Evolutionary conservation across 2,329 filamentous ascomycete species (phyloP), one percentile per base, ranked within the genome.

Genomic region (Bipolaris sorokiniana): DNA sequence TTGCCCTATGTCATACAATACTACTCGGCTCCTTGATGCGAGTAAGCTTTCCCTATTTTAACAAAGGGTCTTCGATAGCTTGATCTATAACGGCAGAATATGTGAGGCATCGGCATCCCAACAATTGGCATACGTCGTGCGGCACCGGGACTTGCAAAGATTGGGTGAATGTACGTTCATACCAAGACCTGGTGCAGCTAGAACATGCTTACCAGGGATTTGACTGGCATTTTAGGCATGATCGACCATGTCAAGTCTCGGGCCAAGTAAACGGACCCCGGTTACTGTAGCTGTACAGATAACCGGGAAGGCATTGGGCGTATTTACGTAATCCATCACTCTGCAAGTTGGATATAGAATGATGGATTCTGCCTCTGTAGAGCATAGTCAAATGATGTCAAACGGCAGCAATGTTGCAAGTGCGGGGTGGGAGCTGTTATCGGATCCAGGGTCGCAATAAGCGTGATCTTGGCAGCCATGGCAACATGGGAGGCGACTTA

Each of bases 381-480:
- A 52, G 6, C 3, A 15, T 31, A 48, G 31, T 22, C 22, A 22
- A 23, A 52, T 54, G 50, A 54, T 54, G 54, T 48, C 37, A 57
- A 38, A 26, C 11, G 42, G 34, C 28, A 44, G 16, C 47, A 44
- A 22, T 31, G 54, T 28, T 48, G 44, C 41, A 37, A 57, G 38
- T 42, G 54, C 50, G 54, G 54, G 54, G 54, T 44, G 31, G 15
- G 37, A 45, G 44, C 50, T 54, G 44, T 49, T 57, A 53, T 54
- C 50, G 37, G 28, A 36, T 18, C 15, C 22, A 47, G 18, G 23
- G 18, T 33, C n/a, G 34, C 46, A 51, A 54, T 58, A 54, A 61
- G 56, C 31, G 54, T 50, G 13, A 22, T 44, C 58, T 61, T 61
- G 55, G 58, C 58, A 53, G 55, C 33, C 58, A 52, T 58, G 58